These are phyloP conservation scores for Fusarium pseudonygamai DNA, from an alignment of 2,329 filamentous ascomycete species.

Conservation along the genomic window DNA sequence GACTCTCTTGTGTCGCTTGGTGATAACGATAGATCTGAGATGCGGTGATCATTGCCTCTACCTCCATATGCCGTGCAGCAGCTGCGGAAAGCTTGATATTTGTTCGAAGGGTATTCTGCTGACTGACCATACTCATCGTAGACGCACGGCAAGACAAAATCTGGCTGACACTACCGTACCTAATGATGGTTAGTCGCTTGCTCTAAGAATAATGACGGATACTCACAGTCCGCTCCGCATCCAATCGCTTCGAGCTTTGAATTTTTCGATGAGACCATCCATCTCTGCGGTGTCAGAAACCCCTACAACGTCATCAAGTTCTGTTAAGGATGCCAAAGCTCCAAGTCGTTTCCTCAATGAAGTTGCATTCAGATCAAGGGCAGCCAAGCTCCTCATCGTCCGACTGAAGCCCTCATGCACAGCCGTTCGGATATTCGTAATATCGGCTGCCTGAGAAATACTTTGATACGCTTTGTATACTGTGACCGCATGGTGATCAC, in stretches of 20 bases:
- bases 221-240: slow-evolving; percentile 82
- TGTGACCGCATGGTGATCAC: slow-evolving; percentile 70
- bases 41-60: slow-evolving; percentile 78
- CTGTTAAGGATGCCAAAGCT: slow-evolving; percentile 77
- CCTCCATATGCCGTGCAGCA: slow-evolving; percentile 76
- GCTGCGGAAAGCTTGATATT: slow-evolving; percentile 68
- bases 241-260: slow-evolving; percentile 76
- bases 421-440: slow-evolving; percentile 61
- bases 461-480: slow-evolving; percentile 85
- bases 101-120: slow-evolving; percentile 70
- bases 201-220: neutral
- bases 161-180: slow-evolving; percentile 80
- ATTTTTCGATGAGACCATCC: slow-evolving; percentile 67
- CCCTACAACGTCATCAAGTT: slow-evolving; percentile 81
- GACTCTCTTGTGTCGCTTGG: slow-evolving; percentile 82
- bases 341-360: slow-evolving; percentile 65
- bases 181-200: slow-evolving; percentile 46
- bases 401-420: slow-evolving; percentile 71
- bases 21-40: slow-evolving; percentile 82
- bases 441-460: slow-evolving; percentile 72
- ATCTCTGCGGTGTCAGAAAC: slow-evolving; percentile 69
- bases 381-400: slow-evolving; percentile 67
- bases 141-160: slow-evolving; percentile 87
- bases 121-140: slow-evolving; percentile 80
- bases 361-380: slow-evolving; percentile 59